Conservation (phyloP, 768 basidiomycete species). For the Podaxis pistillaris region DNA sequence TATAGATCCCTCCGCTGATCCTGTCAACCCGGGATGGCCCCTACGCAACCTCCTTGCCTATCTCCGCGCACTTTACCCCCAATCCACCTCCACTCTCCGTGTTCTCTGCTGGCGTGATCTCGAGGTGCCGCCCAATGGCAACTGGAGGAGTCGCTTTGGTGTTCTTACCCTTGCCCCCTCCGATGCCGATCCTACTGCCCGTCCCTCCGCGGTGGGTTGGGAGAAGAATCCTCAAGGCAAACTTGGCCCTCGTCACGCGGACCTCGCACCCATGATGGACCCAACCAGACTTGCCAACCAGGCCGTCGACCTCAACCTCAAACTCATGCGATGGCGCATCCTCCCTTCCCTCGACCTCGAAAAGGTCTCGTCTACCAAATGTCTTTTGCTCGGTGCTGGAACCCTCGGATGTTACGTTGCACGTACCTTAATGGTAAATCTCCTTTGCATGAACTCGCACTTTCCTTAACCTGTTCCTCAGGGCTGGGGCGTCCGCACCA, state of each 20-base stretch:
- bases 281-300: slow-evolving; percentile 90
- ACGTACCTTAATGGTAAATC: slow-evolving; percentile 79
- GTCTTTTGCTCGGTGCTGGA: slow-evolving; percentile 90
- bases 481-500: slow-evolving; percentile 96
- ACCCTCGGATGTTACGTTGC: slow-evolving; percentile 97
- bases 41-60: slow-evolving; percentile 89
- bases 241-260: slow-evolving; percentile 82
- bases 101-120: slow-evolving; percentile 79
- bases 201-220: slow-evolving; percentile 86
- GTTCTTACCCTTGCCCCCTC: slow-evolving; percentile 25
- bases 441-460: not conserved
- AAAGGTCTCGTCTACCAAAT: slow-evolving; percentile 75
- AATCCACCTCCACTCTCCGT: slow-evolving; percentile 45
- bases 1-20: slow-evolving; percentile 81
- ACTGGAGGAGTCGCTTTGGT: slow-evolving; percentile 68
- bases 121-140: slow-evolving; percentile 35
- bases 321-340: slow-evolving; percentile 97
- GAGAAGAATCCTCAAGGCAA: slow-evolving; percentile 91
- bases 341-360: slow-evolving; percentile 87
- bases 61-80: slow-evolving; percentile 60
- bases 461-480: slow-evolving; percentile 26
- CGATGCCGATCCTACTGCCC: slow-evolving; percentile 17
- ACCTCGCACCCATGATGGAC: slow-evolving; percentile 96
- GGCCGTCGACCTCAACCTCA: slow-evolving; percentile 96
- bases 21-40: slow-evolving; percentile 84